phyloP scores from a whole-genome alignment of 306 rosid species.

The Cicer pinnatifidum region DNA sequence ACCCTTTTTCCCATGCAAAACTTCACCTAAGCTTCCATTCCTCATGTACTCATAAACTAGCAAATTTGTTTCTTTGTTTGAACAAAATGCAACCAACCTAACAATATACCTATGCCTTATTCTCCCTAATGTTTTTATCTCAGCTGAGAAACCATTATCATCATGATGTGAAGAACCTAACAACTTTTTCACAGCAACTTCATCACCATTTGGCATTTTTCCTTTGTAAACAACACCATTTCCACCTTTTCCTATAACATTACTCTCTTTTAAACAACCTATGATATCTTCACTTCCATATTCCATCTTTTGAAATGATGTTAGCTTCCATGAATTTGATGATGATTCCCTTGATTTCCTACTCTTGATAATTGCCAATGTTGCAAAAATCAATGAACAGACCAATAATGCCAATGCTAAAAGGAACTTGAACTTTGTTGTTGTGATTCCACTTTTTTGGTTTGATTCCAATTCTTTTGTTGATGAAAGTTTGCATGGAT shows the following conservation, averaged over 20 bases:
- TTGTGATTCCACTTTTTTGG: slow-evolving; percentile 1
- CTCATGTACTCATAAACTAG: slow-evolving; percentile 86
- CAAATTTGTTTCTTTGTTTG: slow-evolving; percentile 75
- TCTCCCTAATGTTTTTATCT: slow-evolving; percentile 72
- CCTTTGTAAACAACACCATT: slow-evolving; percentile 83
- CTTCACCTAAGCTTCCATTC: slow-evolving; percentile 84
- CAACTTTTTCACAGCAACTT: slow-evolving; percentile 79
- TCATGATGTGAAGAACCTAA: slow-evolving; percentile 70
- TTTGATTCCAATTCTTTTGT: slow-evolving; percentile 40
- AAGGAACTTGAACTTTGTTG: slow-evolving; percentile 57
- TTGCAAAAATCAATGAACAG: slow-evolving; percentile 73
- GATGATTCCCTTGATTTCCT: slow-evolving; percentile 49
- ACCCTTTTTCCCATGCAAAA: slow-evolving; percentile 79
- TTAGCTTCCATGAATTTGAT: slow-evolving; percentile 68
- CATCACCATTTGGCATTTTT: slow-evolving; percentile 73
- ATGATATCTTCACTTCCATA: slow-evolving; percentile 69
- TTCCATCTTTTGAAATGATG: slow-evolving; percentile 75
- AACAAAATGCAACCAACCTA: slow-evolving; percentile 71
- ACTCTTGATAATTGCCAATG: slow-evolving; percentile 65
- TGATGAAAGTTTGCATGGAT: slow-evolving; percentile 59
- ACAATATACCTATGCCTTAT: slow-evolving; percentile 86
- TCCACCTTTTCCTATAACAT: slow-evolving; percentile 84
- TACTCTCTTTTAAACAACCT: slow-evolving; percentile 72
- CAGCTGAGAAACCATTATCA: slow-evolving; percentile 81
- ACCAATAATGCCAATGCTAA: slow-evolving; percentile 70